Percentiles rank a stretch among this genome's conserved stretches.
Conservation (phyloP, 345 rosid species). For the Eucalyptus polybractea region DNA sequence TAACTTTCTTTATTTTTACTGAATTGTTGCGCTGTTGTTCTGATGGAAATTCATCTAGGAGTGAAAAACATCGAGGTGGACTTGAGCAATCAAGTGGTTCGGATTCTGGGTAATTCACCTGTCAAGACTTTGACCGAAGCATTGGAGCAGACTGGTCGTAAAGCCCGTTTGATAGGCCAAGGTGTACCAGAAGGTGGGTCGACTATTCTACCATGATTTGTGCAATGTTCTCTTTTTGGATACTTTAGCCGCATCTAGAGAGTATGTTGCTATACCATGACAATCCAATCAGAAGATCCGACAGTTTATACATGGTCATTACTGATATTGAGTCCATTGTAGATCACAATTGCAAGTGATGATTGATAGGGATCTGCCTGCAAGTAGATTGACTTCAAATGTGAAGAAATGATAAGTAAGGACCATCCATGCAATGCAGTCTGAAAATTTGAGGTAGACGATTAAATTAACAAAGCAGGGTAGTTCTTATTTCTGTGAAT, state of each 20-base stretch:
- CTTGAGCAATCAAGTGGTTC: conserved; percentile 72
- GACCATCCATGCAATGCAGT: background rate
- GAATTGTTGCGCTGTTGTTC: background rate
- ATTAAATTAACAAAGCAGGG: background rate
- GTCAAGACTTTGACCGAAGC: conserved; percentile 72
- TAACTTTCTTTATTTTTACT: background rate
- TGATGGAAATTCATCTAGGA: conserved; percentile 21
- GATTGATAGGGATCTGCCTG: background rate
- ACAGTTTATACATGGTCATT: background rate
- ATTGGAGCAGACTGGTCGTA: conserved; percentile 77
- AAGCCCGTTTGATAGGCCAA: conserved; percentile 84
- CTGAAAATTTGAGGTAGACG: background rate
- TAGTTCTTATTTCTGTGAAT: background rate
- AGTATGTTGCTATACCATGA: background rate
- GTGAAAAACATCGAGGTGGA: conserved; percentile 83
- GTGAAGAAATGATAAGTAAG: background rate
- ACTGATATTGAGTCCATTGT: background rate
- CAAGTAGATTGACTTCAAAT: background rate
- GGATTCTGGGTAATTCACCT: conserved; percentile 69
- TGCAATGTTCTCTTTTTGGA: background rate
- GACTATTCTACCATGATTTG: background rate
- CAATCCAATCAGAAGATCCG: background rate
- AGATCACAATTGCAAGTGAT: background rate
- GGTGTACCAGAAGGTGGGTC: conserved; percentile 86
- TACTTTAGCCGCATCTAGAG: background rate